These are phyloP conservation scores for Sphagnum tenellum DNA, from an alignment of 225 moss, liverwort and hornwort genomes.

Conservation along the genomic window DNA sequence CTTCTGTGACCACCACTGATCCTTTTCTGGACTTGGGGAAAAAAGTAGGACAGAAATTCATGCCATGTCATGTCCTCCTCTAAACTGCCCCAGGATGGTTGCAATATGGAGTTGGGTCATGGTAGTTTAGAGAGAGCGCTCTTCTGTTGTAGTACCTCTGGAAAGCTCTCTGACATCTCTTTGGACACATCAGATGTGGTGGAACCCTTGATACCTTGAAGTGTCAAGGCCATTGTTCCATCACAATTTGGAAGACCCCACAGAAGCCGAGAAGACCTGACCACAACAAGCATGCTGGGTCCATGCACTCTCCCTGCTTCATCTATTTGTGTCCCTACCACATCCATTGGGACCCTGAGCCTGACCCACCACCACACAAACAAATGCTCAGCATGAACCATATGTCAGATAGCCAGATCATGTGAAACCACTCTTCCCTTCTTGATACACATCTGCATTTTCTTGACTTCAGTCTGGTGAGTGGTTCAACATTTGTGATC, in stretches of 20 bases:
- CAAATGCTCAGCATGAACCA: background rate
- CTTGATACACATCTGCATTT: too few species aligned
- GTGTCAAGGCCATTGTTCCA: slow-evolving; percentile 42
- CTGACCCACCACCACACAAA: slow-evolving; percentile 12
- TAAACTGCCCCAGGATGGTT: too few species aligned
- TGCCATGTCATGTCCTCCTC: too few species aligned
- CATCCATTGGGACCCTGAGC: slow-evolving; percentile 45
- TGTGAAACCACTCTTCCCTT: too few species aligned
- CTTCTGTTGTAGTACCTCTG: slow-evolving; percentile 19
- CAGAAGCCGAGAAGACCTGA: slow-evolving; percentile 27
- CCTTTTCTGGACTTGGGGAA: too few species aligned
- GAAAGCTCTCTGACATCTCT: slow-evolving; percentile 40
- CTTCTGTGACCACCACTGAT: too few species aligned
- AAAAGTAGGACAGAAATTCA: too few species aligned
- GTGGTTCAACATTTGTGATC: background rate
- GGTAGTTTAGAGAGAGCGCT: too few species aligned
- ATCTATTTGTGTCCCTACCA: slow-evolving; percentile 49
- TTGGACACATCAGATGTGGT: slow-evolving; percentile 33
- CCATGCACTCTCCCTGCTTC: slow-evolving; percentile 32
- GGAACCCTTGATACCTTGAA: slow-evolving; percentile 45
- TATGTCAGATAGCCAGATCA: too few species aligned
- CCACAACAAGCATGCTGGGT: slow-evolving; percentile 46
- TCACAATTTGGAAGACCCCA: slow-evolving; percentile 58
- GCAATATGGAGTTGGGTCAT: too few species aligned
- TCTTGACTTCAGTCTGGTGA: too few species aligned